phyloP scores from a whole-genome alignment of 495 filamentous ascomycete species.

The Platismatia glauca region DNA sequence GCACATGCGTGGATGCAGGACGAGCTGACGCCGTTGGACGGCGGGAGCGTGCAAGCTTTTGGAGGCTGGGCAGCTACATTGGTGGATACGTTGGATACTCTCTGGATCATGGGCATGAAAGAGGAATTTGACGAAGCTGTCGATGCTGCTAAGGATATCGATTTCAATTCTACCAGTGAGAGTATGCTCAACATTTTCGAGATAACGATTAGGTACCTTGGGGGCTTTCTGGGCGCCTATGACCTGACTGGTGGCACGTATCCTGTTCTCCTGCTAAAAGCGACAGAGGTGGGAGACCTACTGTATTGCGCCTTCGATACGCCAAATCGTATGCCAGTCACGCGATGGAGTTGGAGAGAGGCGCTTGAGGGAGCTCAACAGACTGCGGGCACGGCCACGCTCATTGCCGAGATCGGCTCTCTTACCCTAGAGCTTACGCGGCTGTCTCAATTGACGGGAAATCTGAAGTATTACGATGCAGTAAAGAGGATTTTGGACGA shows the following conservation, averaged over 20 bases:
- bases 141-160: constrained; percentile 42
- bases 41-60: constrained; percentile 43
- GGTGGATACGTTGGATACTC: constrained; percentile 53
- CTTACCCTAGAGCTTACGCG: constrained; percentile 89
- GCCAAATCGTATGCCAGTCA: constrained; percentile 83
- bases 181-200: constrained; percentile 72
- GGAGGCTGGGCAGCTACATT: constrained; percentile 54
- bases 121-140: constrained; percentile 53
- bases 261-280: constrained; percentile 69
- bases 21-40: constrained; percentile 61
- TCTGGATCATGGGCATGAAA: constrained; percentile 54
- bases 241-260: constrained; percentile 64
- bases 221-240: constrained; percentile 73
- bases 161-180: constrained; percentile 42
- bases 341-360: constrained; percentile 43
- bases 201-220: constrained; percentile 80
- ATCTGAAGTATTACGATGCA: constrained; percentile 87
- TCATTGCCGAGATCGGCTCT: constrained; percentile 78
- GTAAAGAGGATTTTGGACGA: constrained; percentile 77
- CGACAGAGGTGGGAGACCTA: constrained; percentile 76
- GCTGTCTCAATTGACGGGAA: constrained; percentile 76
- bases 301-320: constrained; percentile 91
- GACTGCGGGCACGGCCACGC: constrained; percentile 33
- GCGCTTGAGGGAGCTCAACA: constrained; percentile 31
- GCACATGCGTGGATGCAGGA: constrained; percentile 70